A percentile compares a stretch with the other conserved stretches of the same genome.
These are phyloP conservation scores for Mycena rebaudengoi DNA, from an alignment of 768 basidiomycete genomes.

Conservation along the genomic window DNA sequence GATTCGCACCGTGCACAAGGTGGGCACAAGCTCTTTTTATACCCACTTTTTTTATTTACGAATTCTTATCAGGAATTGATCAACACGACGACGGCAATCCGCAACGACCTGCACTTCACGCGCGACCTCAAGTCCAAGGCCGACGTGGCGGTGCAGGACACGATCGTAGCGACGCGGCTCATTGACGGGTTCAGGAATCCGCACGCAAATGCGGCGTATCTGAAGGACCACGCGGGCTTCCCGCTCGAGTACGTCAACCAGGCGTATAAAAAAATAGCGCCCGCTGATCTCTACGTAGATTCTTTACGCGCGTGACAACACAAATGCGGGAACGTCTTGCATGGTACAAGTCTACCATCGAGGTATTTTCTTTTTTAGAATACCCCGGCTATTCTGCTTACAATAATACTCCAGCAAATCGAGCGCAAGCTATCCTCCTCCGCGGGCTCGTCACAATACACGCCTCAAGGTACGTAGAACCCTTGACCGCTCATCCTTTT, in stretches of 20 bases:
- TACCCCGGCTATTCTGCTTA: constrained; percentile 1
- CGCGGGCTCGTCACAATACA: constrained; percentile 66
- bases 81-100: constrained; percentile 66
- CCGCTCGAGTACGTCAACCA: constrained; percentile 79
- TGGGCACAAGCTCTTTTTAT: constrained; percentile 34
- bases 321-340: constrained; percentile 76
- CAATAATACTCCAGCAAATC: constrained; percentile 65
- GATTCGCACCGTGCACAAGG: constrained; percentile 74
- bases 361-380: constrained; percentile 51
- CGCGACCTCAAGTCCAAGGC: constrained; percentile 78
- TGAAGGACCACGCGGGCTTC: constrained; percentile 84
- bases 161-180: constrained; percentile 77
- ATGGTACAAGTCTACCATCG: constrained; percentile 85
- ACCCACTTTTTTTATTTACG: neutral
- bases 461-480: constrained; percentile 76
- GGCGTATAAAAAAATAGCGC: too few species aligned
- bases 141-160: constrained; percentile 83
- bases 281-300: constrained; percentile 49
- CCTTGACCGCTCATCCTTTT: neutral
- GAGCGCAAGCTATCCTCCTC: constrained; percentile 82
- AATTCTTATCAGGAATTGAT: constrained; percentile 63
- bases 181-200: constrained; percentile 83
- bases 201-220: constrained; percentile 71
- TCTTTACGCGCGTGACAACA: constrained; percentile 74
- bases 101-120: constrained; percentile 70